Conservation (phyloP, 805 yeast genomes). For the Metschnikowia rubicola region DNA sequence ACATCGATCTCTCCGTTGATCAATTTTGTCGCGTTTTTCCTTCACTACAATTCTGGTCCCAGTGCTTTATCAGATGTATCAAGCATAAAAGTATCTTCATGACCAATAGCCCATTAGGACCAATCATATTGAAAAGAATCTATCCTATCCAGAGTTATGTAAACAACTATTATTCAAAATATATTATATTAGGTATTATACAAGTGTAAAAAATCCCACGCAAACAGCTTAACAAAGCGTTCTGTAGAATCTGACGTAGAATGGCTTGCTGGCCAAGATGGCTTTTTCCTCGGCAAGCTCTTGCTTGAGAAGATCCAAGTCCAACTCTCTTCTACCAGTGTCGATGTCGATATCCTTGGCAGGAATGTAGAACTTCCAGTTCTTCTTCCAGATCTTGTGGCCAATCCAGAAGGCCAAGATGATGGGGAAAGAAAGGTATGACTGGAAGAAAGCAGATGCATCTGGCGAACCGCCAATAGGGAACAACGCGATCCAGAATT, state of each 20-base stretch:
- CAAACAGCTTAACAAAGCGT: conserved; percentile 48
- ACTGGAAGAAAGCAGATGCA: conserved; percentile 50
- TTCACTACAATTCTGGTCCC: too few species aligned
- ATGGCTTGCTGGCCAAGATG: conserved; percentile 42
- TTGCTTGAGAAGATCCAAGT: conserved; percentile 36
- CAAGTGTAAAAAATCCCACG: too few species aligned
- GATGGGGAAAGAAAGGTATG: conserved; percentile 64
- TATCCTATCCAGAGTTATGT: too few species aligned
- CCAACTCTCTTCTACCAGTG: conserved; percentile 38
- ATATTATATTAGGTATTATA: too few species aligned
- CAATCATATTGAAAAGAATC: too few species aligned
- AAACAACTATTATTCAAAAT: too few species aligned
- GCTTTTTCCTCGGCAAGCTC: conserved; percentile 57
- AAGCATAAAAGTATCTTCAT: too few species aligned
- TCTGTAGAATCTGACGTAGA: conserved; percentile 47
- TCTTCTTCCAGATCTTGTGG: conserved; percentile 52
- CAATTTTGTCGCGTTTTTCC: too few species aligned
- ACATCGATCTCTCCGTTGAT: too few species aligned
- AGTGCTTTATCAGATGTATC: too few species aligned
- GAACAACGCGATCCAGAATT: conserved; percentile 63
- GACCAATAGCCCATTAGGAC: too few species aligned
- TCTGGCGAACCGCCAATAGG: conserved; percentile 43
- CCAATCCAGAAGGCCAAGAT: conserved; percentile 52
- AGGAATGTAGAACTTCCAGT: conserved; percentile 29
- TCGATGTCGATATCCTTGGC: conserved; percentile 35